Evolutionary conservation across 2,329 filamentous ascomycete genomes (phyloP), one percentile per base, ranked within the genome.

Genomic region (Xylaria arbuscula): DNA sequence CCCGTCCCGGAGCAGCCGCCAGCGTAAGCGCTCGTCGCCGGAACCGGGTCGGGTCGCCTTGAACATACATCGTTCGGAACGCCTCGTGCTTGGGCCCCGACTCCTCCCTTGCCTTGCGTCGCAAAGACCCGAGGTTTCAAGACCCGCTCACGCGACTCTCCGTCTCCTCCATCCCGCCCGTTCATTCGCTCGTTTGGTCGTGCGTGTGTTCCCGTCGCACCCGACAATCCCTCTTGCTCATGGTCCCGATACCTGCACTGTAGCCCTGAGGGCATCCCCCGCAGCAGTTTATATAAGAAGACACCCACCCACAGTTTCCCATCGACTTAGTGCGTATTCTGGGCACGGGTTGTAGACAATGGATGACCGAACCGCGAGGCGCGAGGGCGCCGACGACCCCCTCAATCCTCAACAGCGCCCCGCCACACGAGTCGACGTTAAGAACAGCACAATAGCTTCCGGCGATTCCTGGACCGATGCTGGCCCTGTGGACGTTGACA

Each of bases 401-500:
- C 22, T 22, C 28, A 40, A 50, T 4, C 22, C 58, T 32, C 66
- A 53, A 40, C 54, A 57, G 10, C 66, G 61, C 13, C 40, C 62
- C 11, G 28, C 28, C 42, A 59, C 63, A 17, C 59, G 66, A 36
- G 50, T 60, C 40, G 64, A 67, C 22, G n/a, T 61, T 34, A 66
- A 51, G 38, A 61, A 32, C 60, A 60, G 61, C n/a, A 66, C 45
- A 47, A 61, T 54, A 36, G 42, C 63, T 24, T 57, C 66, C 6
- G 59, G 48, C 17, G 61, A 67, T 38, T 64, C 64, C n/a, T 70
- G 69, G 66, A 53, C 57, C 11, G 60, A 68, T 48, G 69, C 69
- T 45, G 51, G 70, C 62, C 65, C 67, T 15, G 47, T 64, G 38
- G 76, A 79, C 71, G 72, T 75, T 70, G 93, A 97, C 77, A 97